Evolutionary conservation across 176 grass and related monocot species (phyloP).

Genomic region (Musa beccarii): DNA sequence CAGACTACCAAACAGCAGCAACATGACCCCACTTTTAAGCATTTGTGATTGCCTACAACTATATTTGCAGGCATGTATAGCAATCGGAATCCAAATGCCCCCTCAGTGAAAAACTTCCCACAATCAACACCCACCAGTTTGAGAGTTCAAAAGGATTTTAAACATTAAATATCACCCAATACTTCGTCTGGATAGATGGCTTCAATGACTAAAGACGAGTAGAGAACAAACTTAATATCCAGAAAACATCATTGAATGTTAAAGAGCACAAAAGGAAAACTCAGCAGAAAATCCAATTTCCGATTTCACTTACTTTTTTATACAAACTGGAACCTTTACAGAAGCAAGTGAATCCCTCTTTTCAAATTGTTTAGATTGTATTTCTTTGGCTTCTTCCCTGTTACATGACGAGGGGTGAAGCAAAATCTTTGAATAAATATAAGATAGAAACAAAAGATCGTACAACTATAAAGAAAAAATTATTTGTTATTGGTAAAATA

Average conservation of each 20-base stretch:
- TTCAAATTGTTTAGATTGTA: conserved; percentile 45
- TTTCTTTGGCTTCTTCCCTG: conserved; percentile 88
- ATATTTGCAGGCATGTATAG: too few species aligned
- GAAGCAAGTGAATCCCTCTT: conserved; percentile 28
- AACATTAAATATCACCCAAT: too few species aligned
- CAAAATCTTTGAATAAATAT: neutral
- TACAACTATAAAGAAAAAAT: neutral
- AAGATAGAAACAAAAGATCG: neutral
- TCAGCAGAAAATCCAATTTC: neutral
- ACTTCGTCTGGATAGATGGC: too few species aligned
- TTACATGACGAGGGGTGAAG: conserved; percentile 14
- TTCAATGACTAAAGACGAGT: neutral
- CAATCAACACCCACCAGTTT: too few species aligned
- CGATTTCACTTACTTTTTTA: conserved; percentile 51
- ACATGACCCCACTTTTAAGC: neutral
- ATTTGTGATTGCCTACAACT: too few species aligned
- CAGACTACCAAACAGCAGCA: neutral
- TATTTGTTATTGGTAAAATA: too few species aligned
- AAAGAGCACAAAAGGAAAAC: neutral
- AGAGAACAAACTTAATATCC: neutral
- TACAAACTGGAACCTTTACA: conserved; percentile 46
- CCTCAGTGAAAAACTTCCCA: too few species aligned
- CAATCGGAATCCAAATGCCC: too few species aligned
- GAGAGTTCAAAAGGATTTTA: too few species aligned
- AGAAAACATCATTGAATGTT: neutral